Base-by-base conservation (phyloP, 2,329 filamentous ascomycete species). In the Exserohilum turcica region DNA sequence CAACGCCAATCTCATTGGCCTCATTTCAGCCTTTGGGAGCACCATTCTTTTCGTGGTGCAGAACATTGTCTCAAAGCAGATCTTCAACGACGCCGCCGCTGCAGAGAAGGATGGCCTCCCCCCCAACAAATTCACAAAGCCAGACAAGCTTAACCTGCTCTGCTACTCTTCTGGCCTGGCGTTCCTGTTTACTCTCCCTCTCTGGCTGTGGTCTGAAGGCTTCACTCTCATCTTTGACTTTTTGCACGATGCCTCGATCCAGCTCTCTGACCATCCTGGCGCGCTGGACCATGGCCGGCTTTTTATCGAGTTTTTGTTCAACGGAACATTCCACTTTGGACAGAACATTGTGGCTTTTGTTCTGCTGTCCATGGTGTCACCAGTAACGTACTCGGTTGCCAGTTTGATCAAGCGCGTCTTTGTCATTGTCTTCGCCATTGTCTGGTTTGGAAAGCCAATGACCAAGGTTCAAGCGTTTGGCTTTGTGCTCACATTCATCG, bases 81-180 rank as follows among this genome's bases (percentile, higher is more conserved):
- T 99, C 8, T 99, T 99, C 80, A 99, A 97, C 74, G 92, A 97
- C 71, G 91, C 91, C 6, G 88, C 91, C 6, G 87, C 87, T 53
- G 90, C 91, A 2, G 93, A 97, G 75, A 85, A 87, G 6, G 91
- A 96, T 48, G 77, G 80, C 2, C 74, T 80, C 29, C 81, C 83
- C 0, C 70, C 70, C 3, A 76, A 81, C 10, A 83, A 84, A 49
- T 84, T 86, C 37, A 86, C 87, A 57, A 97, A 96, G 76, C 83
- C 97, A 15, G 94, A 99, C 78, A 99, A 99, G 77, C 84, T 99
- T 35, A 99, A 99, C 71, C 81, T 99, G 15, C 82, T 99, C 3
- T 97, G 90, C 79, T 99, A 99, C 73, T 97, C 92, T n/a, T 96
- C 92, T 0, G 91, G 90, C 15, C 81, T 97, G 63, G 94, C 94